Base-by-base conservation (phyloP, 768 basidiomycete genomes). In the Tephrocybe rancida region DNA sequence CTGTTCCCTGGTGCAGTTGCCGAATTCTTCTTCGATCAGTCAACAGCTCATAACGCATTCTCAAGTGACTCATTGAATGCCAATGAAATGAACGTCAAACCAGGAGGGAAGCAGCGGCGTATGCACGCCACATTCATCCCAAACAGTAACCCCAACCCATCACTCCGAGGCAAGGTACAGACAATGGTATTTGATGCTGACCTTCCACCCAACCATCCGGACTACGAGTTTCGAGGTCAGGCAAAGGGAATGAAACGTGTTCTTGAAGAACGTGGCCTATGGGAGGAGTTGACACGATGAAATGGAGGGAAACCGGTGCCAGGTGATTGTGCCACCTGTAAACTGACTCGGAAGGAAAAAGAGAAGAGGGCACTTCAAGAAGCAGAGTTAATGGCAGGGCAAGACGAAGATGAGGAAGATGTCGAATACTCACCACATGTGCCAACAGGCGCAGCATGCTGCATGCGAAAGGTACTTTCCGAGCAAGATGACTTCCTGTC, bases 51-150 rank as follows among this genome's bases (percentile, higher is more conserved):
- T 52, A 57, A 47, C 9, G 62, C 59, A 22, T 52, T 61, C 18
- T 48, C 59, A 9, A 26, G 46, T 44, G 61, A 58, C 49, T 56
- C 59, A 22, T 54, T 62, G 19, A 60, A 62, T 25, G 55, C 54
- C 21, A 62, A 62, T 37, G 52, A 64, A 29, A 62, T 62, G 61
- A 64, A 62, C 50, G 55, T 62, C 38, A 53, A 56, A 19, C 61
- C 52, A 34, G 54, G 61, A 18, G 55, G 61, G 25, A 47, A 52
- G 35, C 62, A 63, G 38, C 16, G 52, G n/a, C 19, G 16, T 5
- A 57, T 62, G 49, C 53, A 62, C 50, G 46, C 50, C 11, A 64
- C 55, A 8, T 44, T 50, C 10, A 60, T 64, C 46, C 62, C 56
- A 5, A 18, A 48, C 22, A 46, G 55, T 21, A 62, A 62, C 54